These are phyloP conservation scores for Pseudozyma tsukubaensis DNA, from an alignment of 1,284 basidiomycete genomes.

Conservation along the genomic window DNA sequence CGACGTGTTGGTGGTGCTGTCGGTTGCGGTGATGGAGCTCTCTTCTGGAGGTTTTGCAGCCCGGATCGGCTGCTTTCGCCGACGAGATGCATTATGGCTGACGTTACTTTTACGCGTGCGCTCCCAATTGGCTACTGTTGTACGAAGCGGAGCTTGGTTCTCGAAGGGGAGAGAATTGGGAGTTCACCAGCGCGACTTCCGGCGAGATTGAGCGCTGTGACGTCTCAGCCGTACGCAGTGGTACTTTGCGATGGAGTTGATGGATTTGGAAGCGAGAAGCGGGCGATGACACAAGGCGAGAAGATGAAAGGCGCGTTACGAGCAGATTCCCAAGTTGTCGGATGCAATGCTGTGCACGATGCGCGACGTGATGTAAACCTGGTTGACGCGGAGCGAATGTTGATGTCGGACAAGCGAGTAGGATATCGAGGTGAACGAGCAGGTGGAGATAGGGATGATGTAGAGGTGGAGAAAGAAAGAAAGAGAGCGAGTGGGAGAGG, in stretches of 20 bases:
- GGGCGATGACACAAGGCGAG: background rate
- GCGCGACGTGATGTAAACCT: too few relatives aligned
- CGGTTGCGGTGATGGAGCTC: conserved; percentile 28
- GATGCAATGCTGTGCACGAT: background rate
- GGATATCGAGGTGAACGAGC: background rate
- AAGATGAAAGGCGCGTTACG: background rate
- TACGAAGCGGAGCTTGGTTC: background rate
- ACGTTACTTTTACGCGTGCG: background rate
- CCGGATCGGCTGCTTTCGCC: conserved; percentile 41
- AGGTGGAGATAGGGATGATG: background rate
- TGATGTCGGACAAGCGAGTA: background rate
- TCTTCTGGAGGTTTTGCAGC: conserved; percentile 17
- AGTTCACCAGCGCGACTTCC: too few relatives aligned
- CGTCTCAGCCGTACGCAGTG: too few relatives aligned
- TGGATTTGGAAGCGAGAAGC: background rate
- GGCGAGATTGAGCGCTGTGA: too few relatives aligned
- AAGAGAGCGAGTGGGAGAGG: background rate
- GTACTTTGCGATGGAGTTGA: too few relatives aligned
- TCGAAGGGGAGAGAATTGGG: background rate
- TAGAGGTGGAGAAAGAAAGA: background rate
- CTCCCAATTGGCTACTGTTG: background rate
- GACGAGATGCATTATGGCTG: conserved; percentile 27
- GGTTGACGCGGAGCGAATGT: background rate
- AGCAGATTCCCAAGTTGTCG: too few relatives aligned
- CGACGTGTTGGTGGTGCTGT: conserved; percentile 40